Base-by-base conservation (phyloP, 805 yeast species). In the Wickerhamiella dianesei region DNA sequence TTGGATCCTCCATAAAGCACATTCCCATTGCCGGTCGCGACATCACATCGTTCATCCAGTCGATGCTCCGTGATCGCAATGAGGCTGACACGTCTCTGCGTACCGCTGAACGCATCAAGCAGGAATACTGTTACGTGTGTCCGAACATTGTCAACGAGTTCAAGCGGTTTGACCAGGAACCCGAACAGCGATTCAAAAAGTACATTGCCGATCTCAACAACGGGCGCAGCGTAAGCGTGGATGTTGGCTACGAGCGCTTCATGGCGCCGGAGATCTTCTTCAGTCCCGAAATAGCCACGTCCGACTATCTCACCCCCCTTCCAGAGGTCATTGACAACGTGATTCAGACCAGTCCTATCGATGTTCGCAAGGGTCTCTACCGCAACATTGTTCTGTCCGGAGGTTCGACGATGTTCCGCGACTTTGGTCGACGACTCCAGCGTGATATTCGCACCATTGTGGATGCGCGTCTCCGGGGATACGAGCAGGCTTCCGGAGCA, bases 1-100 rank as follows among this genome's bases (percentile, higher is more conserved):
- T 92, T 63, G 98, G 97, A 4, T 80, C 95, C 13, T 95, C 96
- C 29, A 92, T 92, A 64, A 92, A 92, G 62, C 89, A 92, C 64
- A 86, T 92, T 49, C 99, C 99, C 49, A 82, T 92, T 65, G 99
- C 99, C 0, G 99, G 99, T 58, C 80, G 98, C 67, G 98, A 92
- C 64, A 89, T 92, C 57, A 92, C 98, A 2, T 74, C 78, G 53
- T 92, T 92, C 63, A 87, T 92, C 55, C 99, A 92, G 70, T 78
- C 85, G 41, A 71, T 92, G 62, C 73, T 92, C 57, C 82, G 99
- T 70, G 99, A 92, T 64, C 80, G 99, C 66, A 96, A 96, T 56
- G 99, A 92, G 70, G 72, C 77, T 13, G 97, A 92, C 65, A 84
- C 97, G 9, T 80, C 94, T 14, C 74, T 92, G 59, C 82, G 84